A percentile compares a stretch with the other conserved stretches of the same genome.
phyloP scores from a whole-genome alignment of 192 early-diverging fungal genomes.

The Podila minutissima region DNA sequence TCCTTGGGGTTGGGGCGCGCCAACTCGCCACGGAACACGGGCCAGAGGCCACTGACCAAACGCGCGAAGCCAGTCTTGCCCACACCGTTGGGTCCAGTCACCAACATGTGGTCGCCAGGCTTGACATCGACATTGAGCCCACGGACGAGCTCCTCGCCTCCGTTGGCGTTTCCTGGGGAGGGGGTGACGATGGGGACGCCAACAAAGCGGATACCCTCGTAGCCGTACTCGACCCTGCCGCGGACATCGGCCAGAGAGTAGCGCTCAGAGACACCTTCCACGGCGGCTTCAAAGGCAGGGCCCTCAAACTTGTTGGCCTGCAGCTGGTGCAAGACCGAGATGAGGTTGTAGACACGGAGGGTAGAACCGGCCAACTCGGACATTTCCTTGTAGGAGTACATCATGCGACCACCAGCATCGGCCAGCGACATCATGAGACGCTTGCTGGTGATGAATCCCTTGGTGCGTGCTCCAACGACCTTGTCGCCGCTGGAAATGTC shows the following conservation, averaged over 20 bases:
- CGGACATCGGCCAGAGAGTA: conserved; percentile 64
- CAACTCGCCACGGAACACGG: conserved; percentile 80
- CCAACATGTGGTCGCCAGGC: conserved; percentile 90
- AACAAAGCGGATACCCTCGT: conserved; percentile 83
- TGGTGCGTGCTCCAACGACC: conserved; percentile 70
- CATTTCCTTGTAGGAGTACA: conserved; percentile 96
- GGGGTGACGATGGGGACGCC: conserved; percentile 92
- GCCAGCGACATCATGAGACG: conserved; percentile 86
- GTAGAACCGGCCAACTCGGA: conserved; percentile 93
- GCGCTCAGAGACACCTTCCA: conserved; percentile 20
- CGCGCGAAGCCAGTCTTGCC: conserved; percentile 95
- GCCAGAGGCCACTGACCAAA: conserved; percentile 94
- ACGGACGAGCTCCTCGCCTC: conserved; percentile 88
- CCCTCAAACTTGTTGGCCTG: conserved; percentile 66
- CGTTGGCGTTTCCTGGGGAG: conserved; percentile 61
- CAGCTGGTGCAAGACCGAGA: conserved; percentile 85
- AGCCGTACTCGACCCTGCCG: conserved; percentile 65
- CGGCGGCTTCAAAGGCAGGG: conserved; percentile 11
- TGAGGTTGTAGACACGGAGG: conserved; percentile 84
- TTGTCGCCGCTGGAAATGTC: conserved; percentile 51
- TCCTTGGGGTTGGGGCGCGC: conserved; percentile 76
- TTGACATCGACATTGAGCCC: conserved; percentile 79
- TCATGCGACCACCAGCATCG: conserved; percentile 96
- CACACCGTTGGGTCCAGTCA: conserved; percentile 95
- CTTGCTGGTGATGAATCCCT: conserved; percentile 92